These are phyloP conservation scores for Cladosporium colombiae DNA, from an alignment of 2,329 filamentous ascomycete species.

Conservation along the genomic window DNA sequence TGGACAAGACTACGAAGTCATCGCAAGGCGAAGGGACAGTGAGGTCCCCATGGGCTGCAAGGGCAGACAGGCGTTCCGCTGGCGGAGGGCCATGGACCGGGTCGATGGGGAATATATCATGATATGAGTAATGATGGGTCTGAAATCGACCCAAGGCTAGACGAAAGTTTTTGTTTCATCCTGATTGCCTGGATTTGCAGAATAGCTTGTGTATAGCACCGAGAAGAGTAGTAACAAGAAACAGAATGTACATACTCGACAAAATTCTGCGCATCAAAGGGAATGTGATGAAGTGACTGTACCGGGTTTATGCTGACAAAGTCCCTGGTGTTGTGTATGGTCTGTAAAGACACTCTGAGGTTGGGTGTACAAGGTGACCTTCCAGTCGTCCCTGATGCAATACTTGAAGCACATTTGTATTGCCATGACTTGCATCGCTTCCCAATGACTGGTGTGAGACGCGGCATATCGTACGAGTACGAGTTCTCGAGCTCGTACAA, in stretches of 20 bases:
- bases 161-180: slow-evolving; percentile 16
- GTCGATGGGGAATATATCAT: slow-evolving; percentile 55
- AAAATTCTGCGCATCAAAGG: background rate
- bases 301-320: background rate
- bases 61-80: slow-evolving; percentile 45
- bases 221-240: slow-evolving; percentile 1
- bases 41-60: slow-evolving; percentile 23
- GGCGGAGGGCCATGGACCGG: slow-evolving; percentile 54
- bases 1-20: slow-evolving; percentile 31
- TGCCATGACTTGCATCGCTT: background rate
- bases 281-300: background rate
- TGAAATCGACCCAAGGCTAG: slow-evolving; percentile 8
- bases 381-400: background rate
- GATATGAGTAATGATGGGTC: slow-evolving; percentile 39
- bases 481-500: background rate
- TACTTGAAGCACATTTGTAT: background rate
- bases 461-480: background rate
- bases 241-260: slow-evolving; percentile 3
- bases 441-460: background rate
- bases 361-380: background rate
- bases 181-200: background rate
- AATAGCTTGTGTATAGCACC: background rate
- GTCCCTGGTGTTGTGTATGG: background rate
- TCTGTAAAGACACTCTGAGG: background rate
- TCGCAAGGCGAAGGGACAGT: slow-evolving; percentile 26